Base-by-base conservation (phyloP, 2,329 filamentous ascomycete genomes). In the Fusarium acutatum region DNA sequence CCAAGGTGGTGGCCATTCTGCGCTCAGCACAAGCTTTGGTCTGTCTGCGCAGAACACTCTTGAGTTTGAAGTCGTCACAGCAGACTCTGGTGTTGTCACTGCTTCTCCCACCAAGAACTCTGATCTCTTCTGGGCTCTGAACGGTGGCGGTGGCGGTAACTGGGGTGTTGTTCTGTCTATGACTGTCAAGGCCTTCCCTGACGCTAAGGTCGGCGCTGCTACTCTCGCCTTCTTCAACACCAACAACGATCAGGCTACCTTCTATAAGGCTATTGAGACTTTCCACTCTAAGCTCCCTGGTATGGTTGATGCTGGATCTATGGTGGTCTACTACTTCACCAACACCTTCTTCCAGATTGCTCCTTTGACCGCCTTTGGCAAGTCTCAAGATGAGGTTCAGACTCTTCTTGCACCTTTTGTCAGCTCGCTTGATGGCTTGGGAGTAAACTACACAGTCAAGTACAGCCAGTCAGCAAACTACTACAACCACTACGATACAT, bases 41-140 rank as follows among this genome's bases (percentile, higher is more conserved):
- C 82, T 93, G 0, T 87, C 81, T 22, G 89, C 89, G 1, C 91
- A 93, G 71, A 86, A 92, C 56, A 84, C 87, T 0, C 82, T 92
- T 5, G 83, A 87, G 69, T 88, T 83, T 60, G 84, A 90, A 66
- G 87, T 90, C 3, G 83, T 92, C n/a, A 88, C 86, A 13, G 86
- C 84, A 1, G 76, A 78, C 22, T 88, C 89, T 5, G 65, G 83
- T 22, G 75, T 86, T n/a, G 69, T 90, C 4, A 85, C 79, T 5
- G 88, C 88, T 1, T 86, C 83, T 8, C 83, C 81, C 1, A 76
- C 75, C 0, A 68, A 85, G 37, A 88, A 92, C 71, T 64, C 82
- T 0, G 90, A 92, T 58, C 82, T 92, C 3, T 92, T 89, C 81
- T 93, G 90, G 90, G 91, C 90, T 3, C 79, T 91, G 3, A 83